phyloP scores from a whole-genome alignment of 345 rosid species.

The Cochlearia excelsa region DNA sequence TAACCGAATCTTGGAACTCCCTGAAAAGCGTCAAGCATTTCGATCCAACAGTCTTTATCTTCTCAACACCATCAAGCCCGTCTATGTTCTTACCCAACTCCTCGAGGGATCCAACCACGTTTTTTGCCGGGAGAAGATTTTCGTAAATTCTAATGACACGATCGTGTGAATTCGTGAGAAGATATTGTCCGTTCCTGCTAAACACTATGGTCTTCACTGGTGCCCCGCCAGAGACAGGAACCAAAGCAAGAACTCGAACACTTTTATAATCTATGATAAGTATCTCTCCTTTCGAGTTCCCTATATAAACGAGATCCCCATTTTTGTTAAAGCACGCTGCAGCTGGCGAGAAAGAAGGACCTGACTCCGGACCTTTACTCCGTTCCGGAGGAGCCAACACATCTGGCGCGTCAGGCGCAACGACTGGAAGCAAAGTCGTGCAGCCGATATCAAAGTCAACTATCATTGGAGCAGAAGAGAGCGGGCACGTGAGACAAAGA shows the following conservation, averaged over 20 bases:
- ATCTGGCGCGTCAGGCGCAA: conserved; percentile 52
- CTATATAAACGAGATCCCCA: conserved; percentile 92
- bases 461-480: conserved; percentile 91
- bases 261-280: conserved; percentile 74
- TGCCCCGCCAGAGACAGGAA: conserved; percentile 66
- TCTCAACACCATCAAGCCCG: conserved; percentile 62
- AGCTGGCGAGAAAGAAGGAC: conserved; percentile 68
- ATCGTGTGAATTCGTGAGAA: conserved; percentile 94
- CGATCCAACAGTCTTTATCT: conserved; percentile 69
- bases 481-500: conserved; percentile 81
- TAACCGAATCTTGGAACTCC: conserved; percentile 95
- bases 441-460: conserved; percentile 67
- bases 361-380: conserved; percentile 61
- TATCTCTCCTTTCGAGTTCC: conserved; percentile 94
- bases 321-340: conserved; percentile 93
- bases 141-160: conserved; percentile 86
- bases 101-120: conserved; percentile 47
- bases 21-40: conserved; percentile 78
- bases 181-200: conserved; percentile 85
- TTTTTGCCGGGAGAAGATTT: conserved; percentile 80
- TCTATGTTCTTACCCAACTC: conserved; percentile 46
- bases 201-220: conserved; percentile 81
- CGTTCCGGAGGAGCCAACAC: conserved; percentile 60
- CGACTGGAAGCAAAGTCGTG: conserved; percentile 70
- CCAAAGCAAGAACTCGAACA: conserved; percentile 58